Conservation (phyloP, 2,329 filamentous ascomycete genomes). For the Elsinoe australis region DNA sequence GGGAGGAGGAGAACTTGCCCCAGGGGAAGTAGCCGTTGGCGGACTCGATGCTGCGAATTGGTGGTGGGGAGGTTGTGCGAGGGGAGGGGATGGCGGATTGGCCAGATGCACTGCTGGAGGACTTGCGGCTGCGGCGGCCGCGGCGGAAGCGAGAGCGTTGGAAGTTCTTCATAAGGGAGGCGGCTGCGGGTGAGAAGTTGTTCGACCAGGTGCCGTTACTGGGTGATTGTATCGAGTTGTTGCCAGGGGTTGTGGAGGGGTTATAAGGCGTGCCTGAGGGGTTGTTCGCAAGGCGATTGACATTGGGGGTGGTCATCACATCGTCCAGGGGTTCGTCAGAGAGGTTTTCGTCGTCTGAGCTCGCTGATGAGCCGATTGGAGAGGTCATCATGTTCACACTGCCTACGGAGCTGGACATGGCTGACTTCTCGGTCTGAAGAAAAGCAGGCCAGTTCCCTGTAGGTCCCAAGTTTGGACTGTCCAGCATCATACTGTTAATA, state of each 20-base stretch:
- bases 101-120: conserved; percentile 53
- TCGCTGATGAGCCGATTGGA: conserved; percentile 65
- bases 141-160: conserved; percentile 51
- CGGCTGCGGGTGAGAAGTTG: conserved; percentile 61
- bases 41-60: conserved; percentile 48
- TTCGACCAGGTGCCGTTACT: conserved; percentile 46
- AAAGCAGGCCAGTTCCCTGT: conserved; percentile 21
- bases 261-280: conserved; percentile 40
- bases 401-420: conserved; percentile 72
- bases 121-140: conserved; percentile 50
- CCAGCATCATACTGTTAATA: conserved; percentile 39
- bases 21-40: conserved; percentile 34
- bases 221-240: neutral
- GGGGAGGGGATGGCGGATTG: conserved; percentile 60
- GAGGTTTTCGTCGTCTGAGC: conserved; percentile 48
- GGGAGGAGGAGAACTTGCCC: conserved; percentile 37
- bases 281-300: conserved; percentile 50
- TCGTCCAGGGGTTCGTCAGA: conserved; percentile 53
- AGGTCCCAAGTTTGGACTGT: conserved; percentile 56
- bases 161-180: conserved; percentile 78
- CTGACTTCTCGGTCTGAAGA: conserved; percentile 53
- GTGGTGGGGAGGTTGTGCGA: conserved; percentile 71
- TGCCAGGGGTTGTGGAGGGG: conserved; percentile 42
- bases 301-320: conserved; percentile 76
- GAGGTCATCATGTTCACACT: conserved; percentile 73